phyloP scores from a whole-genome alignment of 441 rosid genomes.

The Brassica balearica region DNA sequence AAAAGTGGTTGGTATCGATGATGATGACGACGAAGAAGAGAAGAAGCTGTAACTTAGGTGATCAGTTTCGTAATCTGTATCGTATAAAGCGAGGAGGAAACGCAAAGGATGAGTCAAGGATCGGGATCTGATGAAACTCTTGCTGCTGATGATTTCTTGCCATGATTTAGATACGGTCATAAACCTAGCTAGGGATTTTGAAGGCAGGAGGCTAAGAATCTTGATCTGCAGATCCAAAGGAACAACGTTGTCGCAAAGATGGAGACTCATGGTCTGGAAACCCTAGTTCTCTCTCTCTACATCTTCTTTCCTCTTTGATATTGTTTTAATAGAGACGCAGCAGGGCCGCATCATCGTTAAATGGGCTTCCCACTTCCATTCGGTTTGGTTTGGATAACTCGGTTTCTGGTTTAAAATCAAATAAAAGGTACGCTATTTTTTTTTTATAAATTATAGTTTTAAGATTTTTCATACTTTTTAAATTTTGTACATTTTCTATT shows the following conservation, averaged over 20 bases:
- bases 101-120: neutral
- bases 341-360: slow-evolving; percentile 34
- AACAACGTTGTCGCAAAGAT: neutral
- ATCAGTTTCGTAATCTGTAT: neutral
- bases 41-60: neutral
- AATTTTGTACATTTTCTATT: no score
- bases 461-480: neutral
- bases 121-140: neutral
- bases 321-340: neutral
- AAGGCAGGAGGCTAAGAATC: neutral
- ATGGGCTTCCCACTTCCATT: neutral
- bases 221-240: neutral
- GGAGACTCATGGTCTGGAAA: neutral
- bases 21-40: neutral
- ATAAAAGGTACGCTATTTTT: no score
- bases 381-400: neutral
- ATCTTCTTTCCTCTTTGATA: neutral
- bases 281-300: neutral
- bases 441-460: no score
- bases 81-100: neutral
- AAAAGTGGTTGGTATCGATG: slow-evolving; percentile 6
- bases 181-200: neutral
- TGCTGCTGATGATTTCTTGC: neutral
- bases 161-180: neutral
- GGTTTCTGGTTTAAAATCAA: neutral